A percentile compares a stretch with the other conserved stretches of the same genome.
These are phyloP conservation scores for Hsuehochloa calcarea DNA, from an alignment of 176 grass and related monocot genomes.

Conservation along the genomic window DNA sequence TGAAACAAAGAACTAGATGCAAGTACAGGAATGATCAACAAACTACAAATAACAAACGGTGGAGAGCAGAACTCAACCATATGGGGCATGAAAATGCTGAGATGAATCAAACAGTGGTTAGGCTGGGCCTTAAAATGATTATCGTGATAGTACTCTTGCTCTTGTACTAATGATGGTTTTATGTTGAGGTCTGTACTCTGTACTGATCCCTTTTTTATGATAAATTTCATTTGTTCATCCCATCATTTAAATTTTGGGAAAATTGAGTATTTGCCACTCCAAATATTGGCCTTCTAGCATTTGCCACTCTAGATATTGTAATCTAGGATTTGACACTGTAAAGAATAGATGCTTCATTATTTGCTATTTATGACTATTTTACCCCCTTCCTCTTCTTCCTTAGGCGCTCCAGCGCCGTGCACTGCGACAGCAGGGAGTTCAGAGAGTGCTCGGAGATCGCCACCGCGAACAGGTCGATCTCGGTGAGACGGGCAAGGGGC, in stretches of 20 bases:
- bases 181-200: neutral
- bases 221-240: neutral
- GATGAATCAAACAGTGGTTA: neutral
- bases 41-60: neutral
- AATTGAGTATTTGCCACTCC: too few relatives aligned
- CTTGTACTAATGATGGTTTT: neutral
- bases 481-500: too few relatives aligned
- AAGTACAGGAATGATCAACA: neutral
- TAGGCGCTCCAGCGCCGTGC: conserved; percentile 11
- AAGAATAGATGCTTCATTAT: too few relatives aligned
- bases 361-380: too few relatives aligned
- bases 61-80: neutral
- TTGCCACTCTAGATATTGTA: too few relatives aligned
- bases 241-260: neutral
- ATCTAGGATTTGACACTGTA: too few relatives aligned
- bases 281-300: too few relatives aligned
- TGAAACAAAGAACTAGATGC: neutral
- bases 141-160: neutral
- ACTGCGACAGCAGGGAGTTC: too few relatives aligned
- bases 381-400: too few relatives aligned
- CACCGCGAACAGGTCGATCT: too few relatives aligned
- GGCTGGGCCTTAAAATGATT: neutral
- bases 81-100: neutral
- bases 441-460: too few relatives aligned
- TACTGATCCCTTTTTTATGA: neutral